These are phyloP conservation scores for Neurospora sp. DNA, from an alignment of 495 filamentous ascomycete species.

Conservation along the genomic window DNA sequence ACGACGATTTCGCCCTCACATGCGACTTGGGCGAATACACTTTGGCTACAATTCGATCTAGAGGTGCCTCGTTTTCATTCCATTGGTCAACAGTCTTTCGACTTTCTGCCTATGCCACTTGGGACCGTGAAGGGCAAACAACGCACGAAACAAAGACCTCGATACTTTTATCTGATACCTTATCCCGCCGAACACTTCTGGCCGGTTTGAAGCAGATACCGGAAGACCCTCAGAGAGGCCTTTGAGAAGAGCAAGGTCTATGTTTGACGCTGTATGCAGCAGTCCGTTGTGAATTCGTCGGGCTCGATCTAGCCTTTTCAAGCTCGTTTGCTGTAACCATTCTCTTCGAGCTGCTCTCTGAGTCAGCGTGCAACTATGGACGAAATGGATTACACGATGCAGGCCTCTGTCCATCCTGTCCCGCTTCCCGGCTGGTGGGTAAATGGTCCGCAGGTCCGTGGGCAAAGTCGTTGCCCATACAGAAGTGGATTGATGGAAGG, in stretches of 20 bases:
- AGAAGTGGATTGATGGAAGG: background rate
- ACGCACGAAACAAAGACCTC: background rate
- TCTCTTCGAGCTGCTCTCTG: background rate
- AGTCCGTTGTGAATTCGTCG: background rate
- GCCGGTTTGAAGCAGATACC: too few species aligned
- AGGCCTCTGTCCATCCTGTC: background rate
- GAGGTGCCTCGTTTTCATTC: background rate
- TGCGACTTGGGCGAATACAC: background rate
- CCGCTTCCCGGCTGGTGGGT: background rate
- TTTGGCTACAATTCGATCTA: background rate
- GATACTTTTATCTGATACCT: background rate
- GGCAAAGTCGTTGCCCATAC: background rate
- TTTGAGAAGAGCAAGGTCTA: background rate
- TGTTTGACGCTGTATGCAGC: background rate
- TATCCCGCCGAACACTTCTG: background rate
- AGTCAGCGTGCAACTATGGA: background rate
- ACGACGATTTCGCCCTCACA: background rate
- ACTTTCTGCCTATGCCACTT: background rate
- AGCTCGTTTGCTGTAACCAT: background rate
- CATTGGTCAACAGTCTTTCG: background rate
- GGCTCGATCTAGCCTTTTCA: background rate
- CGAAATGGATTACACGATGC: constrained; percentile 7
- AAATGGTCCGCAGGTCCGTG: background rate
- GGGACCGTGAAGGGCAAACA: background rate
- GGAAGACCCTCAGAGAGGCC: background rate